These are phyloP conservation scores for Trichosporon asahii DNA, from an alignment of 1,284 basidiomycete species.

Conservation along the genomic window DNA sequence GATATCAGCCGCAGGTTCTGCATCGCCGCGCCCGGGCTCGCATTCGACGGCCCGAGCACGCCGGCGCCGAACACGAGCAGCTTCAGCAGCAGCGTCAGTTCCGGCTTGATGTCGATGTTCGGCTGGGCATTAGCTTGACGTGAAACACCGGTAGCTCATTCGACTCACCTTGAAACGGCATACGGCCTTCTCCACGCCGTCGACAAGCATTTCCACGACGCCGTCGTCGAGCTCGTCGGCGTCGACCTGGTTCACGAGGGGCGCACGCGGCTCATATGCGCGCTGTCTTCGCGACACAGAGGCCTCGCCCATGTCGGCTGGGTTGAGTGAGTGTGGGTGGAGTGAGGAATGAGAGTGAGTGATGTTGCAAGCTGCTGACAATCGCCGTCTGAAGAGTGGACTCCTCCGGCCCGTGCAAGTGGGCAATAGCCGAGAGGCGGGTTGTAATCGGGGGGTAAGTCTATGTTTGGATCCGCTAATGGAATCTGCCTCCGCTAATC, in stretches of 20 bases:
- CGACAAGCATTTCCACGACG: slow-evolving; percentile 74
- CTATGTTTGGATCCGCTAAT: neutral
- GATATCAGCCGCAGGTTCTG: slow-evolving; percentile 66
- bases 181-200: slow-evolving; percentile 76
- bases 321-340: neutral
- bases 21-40: slow-evolving; percentile 78
- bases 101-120: slow-evolving; percentile 71
- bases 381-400: neutral
- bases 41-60: slow-evolving; percentile 76
- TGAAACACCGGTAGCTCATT: neutral
- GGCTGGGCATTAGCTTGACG: slow-evolving; percentile 52
- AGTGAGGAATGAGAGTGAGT: neutral
- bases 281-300: neutral
- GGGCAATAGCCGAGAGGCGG: slow-evolving; percentile 10
- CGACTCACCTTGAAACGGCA: slow-evolving; percentile 63
- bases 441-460: neutral
- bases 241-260: slow-evolving; percentile 88
- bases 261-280: slow-evolving; percentile 52
- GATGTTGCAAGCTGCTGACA: neutral
- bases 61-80: slow-evolving; percentile 79
- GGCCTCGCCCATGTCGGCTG: neutral
- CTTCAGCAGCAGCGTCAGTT: slow-evolving; percentile 72
- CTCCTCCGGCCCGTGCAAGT: neutral
- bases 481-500: slow-evolving; percentile 13
- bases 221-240: slow-evolving; percentile 89